These are phyloP conservation scores for Firmiana major DNA, from an alignment of 345 rosid species.

Conservation along the genomic window DNA sequence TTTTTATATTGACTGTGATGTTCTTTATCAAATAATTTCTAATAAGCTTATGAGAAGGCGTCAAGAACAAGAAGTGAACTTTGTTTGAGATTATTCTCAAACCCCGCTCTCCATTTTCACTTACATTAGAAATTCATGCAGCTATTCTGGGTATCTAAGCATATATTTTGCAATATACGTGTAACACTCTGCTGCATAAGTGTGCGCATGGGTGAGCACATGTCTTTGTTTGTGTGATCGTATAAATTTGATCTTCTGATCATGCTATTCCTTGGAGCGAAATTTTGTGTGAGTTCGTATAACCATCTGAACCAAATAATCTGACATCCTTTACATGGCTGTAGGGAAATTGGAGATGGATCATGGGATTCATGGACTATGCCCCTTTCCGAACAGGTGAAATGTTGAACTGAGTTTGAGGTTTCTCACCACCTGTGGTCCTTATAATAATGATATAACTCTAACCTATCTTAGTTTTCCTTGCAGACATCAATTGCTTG, in stretches of 20 bases:
- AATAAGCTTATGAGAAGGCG: neutral
- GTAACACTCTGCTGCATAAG: neutral
- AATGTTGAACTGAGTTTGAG: neutral
- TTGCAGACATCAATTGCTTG: conserved; percentile 83
- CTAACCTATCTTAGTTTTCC: conserved; percentile 4
- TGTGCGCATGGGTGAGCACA: neutral
- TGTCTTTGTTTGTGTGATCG: neutral
- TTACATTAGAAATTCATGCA: neutral
- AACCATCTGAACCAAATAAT: neutral
- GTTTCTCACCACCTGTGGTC: neutral
- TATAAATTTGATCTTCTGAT: neutral
- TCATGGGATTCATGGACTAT: conserved; percentile 92
- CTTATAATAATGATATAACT: conserved; percentile 7
- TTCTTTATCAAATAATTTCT: neutral
- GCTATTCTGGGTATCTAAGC: neutral
- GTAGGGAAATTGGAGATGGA: conserved; percentile 89
- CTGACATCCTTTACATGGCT: conserved; percentile 1
- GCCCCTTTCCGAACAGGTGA: conserved; percentile 79
- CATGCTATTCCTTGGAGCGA: neutral
- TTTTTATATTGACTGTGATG: neutral
- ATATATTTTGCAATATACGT: neutral
- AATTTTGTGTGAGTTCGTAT: neutral
- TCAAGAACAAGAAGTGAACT: neutral
- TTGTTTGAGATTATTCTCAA: conserved; percentile 1
- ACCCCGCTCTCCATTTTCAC: neutral